Evolutionary conservation across 2,329 filamentous ascomycete genomes (phyloP).

Genomic region (Aaosphaeria pasadenensis): DNA sequence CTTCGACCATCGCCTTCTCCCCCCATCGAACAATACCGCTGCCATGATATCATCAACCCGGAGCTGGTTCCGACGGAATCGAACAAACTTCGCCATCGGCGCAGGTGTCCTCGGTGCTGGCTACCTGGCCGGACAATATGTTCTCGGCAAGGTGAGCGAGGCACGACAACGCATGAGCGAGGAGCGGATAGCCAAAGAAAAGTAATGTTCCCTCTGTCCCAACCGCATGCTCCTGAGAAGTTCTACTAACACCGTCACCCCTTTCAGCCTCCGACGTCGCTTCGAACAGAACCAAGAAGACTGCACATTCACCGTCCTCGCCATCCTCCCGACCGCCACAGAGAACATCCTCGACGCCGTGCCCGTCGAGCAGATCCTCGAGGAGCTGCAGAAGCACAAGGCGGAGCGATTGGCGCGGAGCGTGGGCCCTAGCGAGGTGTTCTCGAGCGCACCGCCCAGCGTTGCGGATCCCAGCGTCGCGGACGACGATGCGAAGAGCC

Average conservation of each 20-base stretch:
- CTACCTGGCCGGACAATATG: constrained; percentile 91
- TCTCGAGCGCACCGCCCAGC: constrained; percentile 52
- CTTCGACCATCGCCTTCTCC: too few relatives aligned
- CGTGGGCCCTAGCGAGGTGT: constrained; percentile 55
- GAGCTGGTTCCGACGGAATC: constrained; percentile 90
- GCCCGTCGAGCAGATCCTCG: constrained; percentile 87
- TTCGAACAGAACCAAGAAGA: constrained; percentile 99
- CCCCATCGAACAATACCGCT: background rate
- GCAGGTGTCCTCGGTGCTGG: constrained; percentile 83
- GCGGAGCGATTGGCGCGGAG: constrained; percentile 65
- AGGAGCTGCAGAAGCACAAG: constrained; percentile 93
- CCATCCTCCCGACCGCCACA: constrained; percentile 85
- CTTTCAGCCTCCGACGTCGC: constrained; percentile 75
- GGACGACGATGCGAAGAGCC: constrained; percentile 79
- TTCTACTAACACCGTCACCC: background rate
- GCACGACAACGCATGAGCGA: constrained; percentile 95
- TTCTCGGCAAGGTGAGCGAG: constrained; percentile 85
- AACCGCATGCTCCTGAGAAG: background rate
- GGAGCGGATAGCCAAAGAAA: constrained; percentile 93
- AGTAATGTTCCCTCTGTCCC: constrained; percentile 53
- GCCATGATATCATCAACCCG: constrained; percentile 69
- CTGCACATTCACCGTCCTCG: constrained; percentile 97
- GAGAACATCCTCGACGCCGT: constrained; percentile 84
- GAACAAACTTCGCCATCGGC: constrained; percentile 83
- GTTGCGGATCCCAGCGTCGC: constrained; percentile 54